Evolutionary conservation across 495 filamentous ascomycete genomes (phyloP), one percentile per base, ranked within the genome.

Genomic region (Tuber microsphaerosporum): DNA sequence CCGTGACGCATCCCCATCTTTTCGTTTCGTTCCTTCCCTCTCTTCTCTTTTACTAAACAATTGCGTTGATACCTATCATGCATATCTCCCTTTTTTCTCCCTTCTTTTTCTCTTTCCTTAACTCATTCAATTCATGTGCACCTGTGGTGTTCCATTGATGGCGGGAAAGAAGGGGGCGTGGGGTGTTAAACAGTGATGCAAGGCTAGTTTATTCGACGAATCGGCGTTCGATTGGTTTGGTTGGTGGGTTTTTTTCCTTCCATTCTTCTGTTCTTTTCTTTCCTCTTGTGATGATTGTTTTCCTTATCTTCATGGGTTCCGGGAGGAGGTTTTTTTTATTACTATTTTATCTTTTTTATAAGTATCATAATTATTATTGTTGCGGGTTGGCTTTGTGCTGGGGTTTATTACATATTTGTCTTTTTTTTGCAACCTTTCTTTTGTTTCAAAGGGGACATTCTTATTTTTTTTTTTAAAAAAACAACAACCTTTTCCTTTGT

Each of bases 171-270:
- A 14, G 51, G 51, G 48, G 22, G 48, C 48, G 48, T n/a, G 48
- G 48, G 20, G 51, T n/a, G 51, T 9, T 9, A 31, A 14, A 31
- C 51, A 61, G 48, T 22, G 22, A 56, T 56, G 26, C 26, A 56
- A 56, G n/a, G 51, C n/a, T 61, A 12, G 51, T 61, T 61, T 61
- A 61, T 61, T 31, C 51, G 51, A 61, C 51, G n/a, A 61, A 61
- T 61, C 10, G 51, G 51, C 22, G 51, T 61, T 61, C n/a, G 51
- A 61, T 31, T 65, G 77, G 73, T 75, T 75, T 79, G 77, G 77
- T 78, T 73, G 71, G 48, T 43, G 56, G 31, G 70, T 76, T 71
- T 71, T 68, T 75, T 42, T 68, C 34, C 46, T 51, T 56, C 19
- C 9, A 16, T 70, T 45, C 71, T 45, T 72, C 44, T 56, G 2